phyloP scores from a whole-genome alignment of 208 protist species.

The Leishmania arabica region DNA sequence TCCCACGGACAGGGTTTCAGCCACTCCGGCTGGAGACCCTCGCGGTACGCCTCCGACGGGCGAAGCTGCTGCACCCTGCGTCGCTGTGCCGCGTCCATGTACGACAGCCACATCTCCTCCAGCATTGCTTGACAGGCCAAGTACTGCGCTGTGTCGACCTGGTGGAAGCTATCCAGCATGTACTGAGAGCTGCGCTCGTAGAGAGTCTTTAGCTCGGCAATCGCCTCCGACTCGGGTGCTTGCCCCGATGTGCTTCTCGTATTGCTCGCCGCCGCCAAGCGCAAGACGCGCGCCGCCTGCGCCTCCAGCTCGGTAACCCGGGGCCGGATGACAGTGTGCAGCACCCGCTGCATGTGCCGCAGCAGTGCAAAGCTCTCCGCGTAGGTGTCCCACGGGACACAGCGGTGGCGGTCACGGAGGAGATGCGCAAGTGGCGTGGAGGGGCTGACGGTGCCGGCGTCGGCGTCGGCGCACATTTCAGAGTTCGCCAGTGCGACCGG shows the following conservation, averaged over 20 bases:
- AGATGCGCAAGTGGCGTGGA: background rate
- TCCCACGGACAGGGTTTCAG: slow-evolving; percentile 15
- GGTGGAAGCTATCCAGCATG: slow-evolving; percentile 69
- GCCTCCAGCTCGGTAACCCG: slow-evolving; percentile 35
- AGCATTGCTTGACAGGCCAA: slow-evolving; percentile 46
- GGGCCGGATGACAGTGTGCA: slow-evolving; percentile 21
- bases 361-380: slow-evolving; percentile 47
- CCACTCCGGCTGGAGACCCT: slow-evolving; percentile 33
- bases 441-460: slow-evolving; percentile 14
- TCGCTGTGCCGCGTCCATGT: slow-evolving; percentile 37
- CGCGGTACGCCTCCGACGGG: slow-evolving; percentile 42
- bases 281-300: slow-evolving; percentile 23
- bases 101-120: slow-evolving; percentile 63
- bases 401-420: slow-evolving; percentile 9
- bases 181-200: slow-evolving; percentile 48
- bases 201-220: slow-evolving; percentile 20
- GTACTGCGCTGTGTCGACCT: slow-evolving; percentile 58
- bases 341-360: slow-evolving; percentile 27
- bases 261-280: slow-evolving; percentile 4
- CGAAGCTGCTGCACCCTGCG: slow-evolving; percentile 23
- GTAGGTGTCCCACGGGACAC: slow-evolving; percentile 46
- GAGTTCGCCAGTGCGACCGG: slow-evolving; percentile 13
- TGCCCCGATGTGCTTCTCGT: background rate
- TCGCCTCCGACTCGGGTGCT: slow-evolving; percentile 3
- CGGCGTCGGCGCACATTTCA: slow-evolving; percentile 9